Evolutionary conservation across 2,329 filamentous ascomycete genomes (phyloP).

Genomic region (Penicillium corylophilum): DNA sequence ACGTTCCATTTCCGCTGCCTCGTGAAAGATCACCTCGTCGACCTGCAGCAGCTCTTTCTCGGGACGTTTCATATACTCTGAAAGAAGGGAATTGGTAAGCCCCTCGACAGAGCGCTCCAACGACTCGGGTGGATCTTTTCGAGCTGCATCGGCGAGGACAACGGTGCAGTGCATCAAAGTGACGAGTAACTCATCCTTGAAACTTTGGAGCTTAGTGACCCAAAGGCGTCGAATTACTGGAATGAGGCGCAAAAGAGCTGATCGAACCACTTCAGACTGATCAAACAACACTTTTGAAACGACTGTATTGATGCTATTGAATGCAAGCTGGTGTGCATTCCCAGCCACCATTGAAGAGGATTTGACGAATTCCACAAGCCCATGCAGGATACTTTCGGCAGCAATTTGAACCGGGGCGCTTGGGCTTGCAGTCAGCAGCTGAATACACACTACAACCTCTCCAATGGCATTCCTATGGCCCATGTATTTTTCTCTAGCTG

Average conservation of each 20-base stretch:
- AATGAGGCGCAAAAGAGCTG: constrained; percentile 61
- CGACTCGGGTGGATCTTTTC: constrained; percentile 40
- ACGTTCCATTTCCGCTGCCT: constrained; percentile 35
- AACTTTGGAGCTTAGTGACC: constrained; percentile 61
- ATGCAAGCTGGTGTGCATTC: constrained; percentile 68
- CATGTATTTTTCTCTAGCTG: constrained; percentile 25
- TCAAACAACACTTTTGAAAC: constrained; percentile 67
- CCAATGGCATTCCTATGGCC: constrained; percentile 43
- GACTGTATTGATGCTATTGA: constrained; percentile 72
- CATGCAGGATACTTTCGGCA: constrained; percentile 56
- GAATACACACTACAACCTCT: constrained; percentile 65
- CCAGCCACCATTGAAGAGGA: constrained; percentile 57
- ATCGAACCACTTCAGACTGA: constrained; percentile 61
- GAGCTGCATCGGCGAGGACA: constrained; percentile 49
- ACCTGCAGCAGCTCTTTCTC: constrained; percentile 72
- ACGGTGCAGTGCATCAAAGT: constrained; percentile 67
- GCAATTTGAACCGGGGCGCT: constrained; percentile 65
- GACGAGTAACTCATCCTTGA: constrained; percentile 77
- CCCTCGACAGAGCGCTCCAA: constrained; percentile 55
- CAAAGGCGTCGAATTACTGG: constrained; percentile 75
- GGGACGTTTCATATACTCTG: constrained; percentile 72
- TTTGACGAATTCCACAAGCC: constrained; percentile 62
- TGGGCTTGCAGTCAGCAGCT: constrained; percentile 61
- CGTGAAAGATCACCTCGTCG: constrained; percentile 67
- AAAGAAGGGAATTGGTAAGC: constrained; percentile 69